Base-by-base conservation (phyloP, 1,284 basidiomycete genomes). In the Boletellus deceptivus region DNA sequence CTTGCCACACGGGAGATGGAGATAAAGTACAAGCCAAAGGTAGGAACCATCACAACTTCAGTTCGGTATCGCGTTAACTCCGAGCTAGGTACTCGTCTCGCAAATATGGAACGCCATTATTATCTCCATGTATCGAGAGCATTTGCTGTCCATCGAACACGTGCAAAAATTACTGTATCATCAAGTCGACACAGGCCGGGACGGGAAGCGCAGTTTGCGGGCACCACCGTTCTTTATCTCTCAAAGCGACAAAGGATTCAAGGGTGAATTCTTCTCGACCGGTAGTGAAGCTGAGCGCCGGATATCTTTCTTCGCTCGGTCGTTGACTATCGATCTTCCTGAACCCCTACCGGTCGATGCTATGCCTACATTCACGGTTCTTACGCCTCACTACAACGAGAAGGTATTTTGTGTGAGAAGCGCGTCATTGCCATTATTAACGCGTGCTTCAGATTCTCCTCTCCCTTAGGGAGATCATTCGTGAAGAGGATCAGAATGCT, bases 61-160 rank as follows among this genome's bases (percentile, higher is more conserved):
- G 37, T 14, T 39, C 16, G 37, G 43, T 18, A 36, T 40, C 13
- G 20, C 20, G 34, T 25, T 55, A 8, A 63, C 39, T 27, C 27
- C n/a, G n/a, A 33, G 29, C 34, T 57, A 91, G 89, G 93, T 98
- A 31, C 78, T 98, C 33, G 94, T 98, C 33, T 96, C 93, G 20
- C 94, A 98, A 72, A 92, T 97, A 54, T 97, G 94, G 94, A 98
- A 98, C 68, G 93, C 94, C 35, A 86, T 98, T 72, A 96, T 98
- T 72, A 97, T 98, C 59, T 97, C 93, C n/a, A 98, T 98, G 94
- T 98, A 97, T 71, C 87, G 94, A 63, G 94, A 97, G 70, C 94
- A 97, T 69, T 69, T 97, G n/a, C 75, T 97, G 36, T 96, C 93
- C 44, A 96, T 96, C 67, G 92, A 95, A 59, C 93, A 97, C 65